Evolutionary conservation across 768 basidiomycete species (phyloP), one percentile per base, ranked within the genome.

Genomic region (Termitomyces sp.): DNA sequence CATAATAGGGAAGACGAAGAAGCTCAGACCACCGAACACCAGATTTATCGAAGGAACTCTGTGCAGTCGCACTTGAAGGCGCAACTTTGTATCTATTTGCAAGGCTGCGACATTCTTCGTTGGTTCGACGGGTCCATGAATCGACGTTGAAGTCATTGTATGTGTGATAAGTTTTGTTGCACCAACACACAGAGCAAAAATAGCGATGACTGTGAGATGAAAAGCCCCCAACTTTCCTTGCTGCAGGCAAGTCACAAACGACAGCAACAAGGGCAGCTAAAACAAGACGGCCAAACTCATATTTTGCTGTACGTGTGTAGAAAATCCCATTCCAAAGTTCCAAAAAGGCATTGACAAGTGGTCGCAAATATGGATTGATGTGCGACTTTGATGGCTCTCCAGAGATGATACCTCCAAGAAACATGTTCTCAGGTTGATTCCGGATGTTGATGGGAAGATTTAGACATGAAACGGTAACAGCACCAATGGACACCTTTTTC

Each of bases 401-500:
- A 0, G 35, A 36, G 3, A 36, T 36, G 13, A 36, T 36, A 0
- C 35, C 35, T 36, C 14, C 35, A 36, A 36, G 35, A 36, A 30
- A 30, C 30, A 30, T 30, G 30, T 30, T 30, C 30, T 30, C 30
- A 6, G 30, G 30, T 30, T 30, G 3, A 5, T 36, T 36, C 35
- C 35, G 14, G 0, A 36, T 14, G 5, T 36, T 14, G 5, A 63
- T 59, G 2, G 76, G 76, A 3, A 77, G 65, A 54, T 76, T 76
- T 14, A 75, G 55, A 55, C 74, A 74, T 2, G 66, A 65, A 48
- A 77, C 53, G 20, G 69, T 71, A 11, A 74, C 68, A 0, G 67
- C 60, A 3, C 74, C 71, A 8, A 68, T 55, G 3, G 71, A 75
- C 0, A 61, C 54, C 8, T 56, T 60, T 24, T 70, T 70, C 1